These are phyloP conservation scores for Gloeophyllum trabeum DNA, from an alignment of 768 basidiomycete species.

Conservation along the genomic window DNA sequence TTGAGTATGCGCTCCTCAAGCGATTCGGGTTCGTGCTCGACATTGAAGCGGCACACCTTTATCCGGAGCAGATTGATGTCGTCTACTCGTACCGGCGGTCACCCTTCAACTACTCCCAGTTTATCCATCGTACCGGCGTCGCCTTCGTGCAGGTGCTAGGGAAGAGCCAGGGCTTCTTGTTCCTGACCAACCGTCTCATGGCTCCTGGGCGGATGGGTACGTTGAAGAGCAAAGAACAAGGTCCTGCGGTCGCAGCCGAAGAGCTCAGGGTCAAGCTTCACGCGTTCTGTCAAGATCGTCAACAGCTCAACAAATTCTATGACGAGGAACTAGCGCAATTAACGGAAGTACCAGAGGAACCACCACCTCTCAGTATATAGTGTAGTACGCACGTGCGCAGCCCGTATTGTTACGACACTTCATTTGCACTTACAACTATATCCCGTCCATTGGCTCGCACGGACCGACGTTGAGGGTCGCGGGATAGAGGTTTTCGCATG, in stretches of 20 bases:
- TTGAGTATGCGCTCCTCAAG: conserved; percentile 69
- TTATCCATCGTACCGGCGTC: conserved; percentile 81
- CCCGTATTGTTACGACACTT: conserved; percentile 30
- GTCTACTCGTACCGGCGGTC: conserved; percentile 82
- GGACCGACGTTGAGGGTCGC: conserved; percentile 50
- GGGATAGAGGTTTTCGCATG: conserved; percentile 66
- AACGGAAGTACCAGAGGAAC: conserved; percentile 12
- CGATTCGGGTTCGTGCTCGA: conserved; percentile 78
- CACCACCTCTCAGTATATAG: not conserved
- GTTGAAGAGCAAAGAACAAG: conserved; percentile 30
- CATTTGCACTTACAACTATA: conserved; percentile 54
- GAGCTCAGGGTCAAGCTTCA: conserved; percentile 48
- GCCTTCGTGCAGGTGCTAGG: conserved; percentile 87
- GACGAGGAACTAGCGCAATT: conserved; percentile 53
- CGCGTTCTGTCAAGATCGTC: conserved; percentile 53
- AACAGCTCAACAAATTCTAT: conserved; percentile 53
- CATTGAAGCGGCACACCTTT: conserved; percentile 66
- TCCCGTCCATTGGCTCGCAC: conserved; percentile 64
- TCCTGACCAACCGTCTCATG: conserved; percentile 83
- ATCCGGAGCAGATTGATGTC: conserved; percentile 75
- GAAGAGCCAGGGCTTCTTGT: conserved; percentile 70
- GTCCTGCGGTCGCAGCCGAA: conserved; percentile 48
- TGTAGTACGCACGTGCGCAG: not conserved
- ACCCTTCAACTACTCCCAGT: conserved; percentile 77
- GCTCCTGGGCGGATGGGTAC: conserved; percentile 54